A percentile compares a stretch with the other conserved stretches of the same genome.
Conservation (phyloP, 2,329 filamentous ascomycete genomes). For the Neurospora crassa region DNA sequence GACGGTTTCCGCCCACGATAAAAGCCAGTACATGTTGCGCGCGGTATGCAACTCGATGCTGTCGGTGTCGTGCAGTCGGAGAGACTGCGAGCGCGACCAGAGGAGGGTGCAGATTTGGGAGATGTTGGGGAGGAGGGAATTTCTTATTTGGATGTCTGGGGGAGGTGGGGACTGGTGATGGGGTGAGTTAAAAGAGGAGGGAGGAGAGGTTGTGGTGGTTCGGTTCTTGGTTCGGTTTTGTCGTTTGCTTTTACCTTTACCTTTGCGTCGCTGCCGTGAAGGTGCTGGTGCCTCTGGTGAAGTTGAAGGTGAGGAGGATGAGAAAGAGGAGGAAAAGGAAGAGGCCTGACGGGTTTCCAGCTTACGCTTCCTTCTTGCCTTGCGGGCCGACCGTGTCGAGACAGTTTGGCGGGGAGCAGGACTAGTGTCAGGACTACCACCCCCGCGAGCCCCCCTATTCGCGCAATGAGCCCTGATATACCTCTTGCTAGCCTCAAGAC, state of each 20-base stretch:
- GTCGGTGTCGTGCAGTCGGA: not conserved
- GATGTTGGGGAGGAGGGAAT: constrained; percentile 4
- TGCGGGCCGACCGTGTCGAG: not conserved
- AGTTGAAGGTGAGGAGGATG: not conserved
- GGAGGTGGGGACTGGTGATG: too few species aligned
- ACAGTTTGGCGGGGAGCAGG: not conserved
- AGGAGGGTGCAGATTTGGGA: constrained; percentile 3
- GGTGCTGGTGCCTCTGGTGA: not conserved
- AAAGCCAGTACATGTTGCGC: not conserved
- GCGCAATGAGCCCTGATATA: constrained; percentile 3
- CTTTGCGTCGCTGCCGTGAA: not conserved
- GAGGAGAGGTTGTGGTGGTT: not conserved
- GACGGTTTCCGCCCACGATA: constrained; percentile 1
- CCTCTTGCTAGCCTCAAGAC: constrained; percentile 7
- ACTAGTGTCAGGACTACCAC: not conserved
- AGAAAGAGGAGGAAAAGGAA: not conserved
- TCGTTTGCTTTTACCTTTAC: not conserved
- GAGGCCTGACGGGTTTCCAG: not conserved
- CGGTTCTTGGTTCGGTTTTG: not conserved
- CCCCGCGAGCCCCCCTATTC: not conserved
- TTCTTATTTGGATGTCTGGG: too few species aligned
- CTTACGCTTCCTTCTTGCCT: not conserved
- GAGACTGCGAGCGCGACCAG: not conserved
- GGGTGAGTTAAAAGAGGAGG: not conserved
- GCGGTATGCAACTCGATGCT: not conserved